Conservation (phyloP, 1,284 basidiomycete genomes). For the Boletus sp. region DNA sequence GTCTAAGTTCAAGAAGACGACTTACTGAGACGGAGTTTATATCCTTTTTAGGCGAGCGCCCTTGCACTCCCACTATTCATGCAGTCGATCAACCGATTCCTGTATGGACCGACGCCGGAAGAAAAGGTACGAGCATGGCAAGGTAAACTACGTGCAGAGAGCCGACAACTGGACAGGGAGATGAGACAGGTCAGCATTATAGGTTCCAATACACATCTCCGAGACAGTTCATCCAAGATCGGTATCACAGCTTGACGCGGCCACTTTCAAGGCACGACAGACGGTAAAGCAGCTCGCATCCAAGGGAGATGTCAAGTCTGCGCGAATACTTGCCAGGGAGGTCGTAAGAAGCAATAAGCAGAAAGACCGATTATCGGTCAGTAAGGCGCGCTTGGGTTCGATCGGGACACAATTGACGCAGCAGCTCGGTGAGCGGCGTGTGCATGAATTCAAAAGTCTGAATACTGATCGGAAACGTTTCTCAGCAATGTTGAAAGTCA, state of each 20-base stretch:
- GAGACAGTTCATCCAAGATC: slow-evolving; percentile 25
- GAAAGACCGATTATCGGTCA: slow-evolving; percentile 89
- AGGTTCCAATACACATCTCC: slow-evolving; percentile 18
- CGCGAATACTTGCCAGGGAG: slow-evolving; percentile 89
- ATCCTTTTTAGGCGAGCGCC: slow-evolving; percentile 24
- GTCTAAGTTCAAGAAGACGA: too few relatives aligned
- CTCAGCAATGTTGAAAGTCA: slow-evolving; percentile 95
- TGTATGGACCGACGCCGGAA: slow-evolving; percentile 95
- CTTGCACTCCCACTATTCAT: slow-evolving; percentile 45
- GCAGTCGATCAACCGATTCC: slow-evolving; percentile 88
- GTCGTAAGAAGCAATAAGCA: slow-evolving; percentile 96
- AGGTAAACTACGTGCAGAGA: slow-evolving; percentile 76
- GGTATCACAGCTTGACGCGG: slow-evolving; percentile 72
- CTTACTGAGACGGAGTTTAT: neutral
- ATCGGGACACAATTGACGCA: slow-evolving; percentile 91
- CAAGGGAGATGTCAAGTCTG: slow-evolving; percentile 93
- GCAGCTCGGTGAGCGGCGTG: slow-evolving; percentile 79
- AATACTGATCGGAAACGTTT: neutral
- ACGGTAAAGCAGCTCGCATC: slow-evolving; percentile 90
- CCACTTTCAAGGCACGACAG: slow-evolving; percentile 79
- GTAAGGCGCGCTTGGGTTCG: slow-evolving; percentile 92
- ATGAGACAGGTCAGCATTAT: slow-evolving; percentile 81
- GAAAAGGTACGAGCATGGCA: slow-evolving; percentile 92
- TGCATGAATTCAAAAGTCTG: neutral
- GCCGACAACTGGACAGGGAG: slow-evolving; percentile 85